A percentile compares a stretch with the other conserved stretches of the same genome.
Conservation (phyloP, 2,329 filamentous ascomycete genomes). For the Penicillium sp. region DNA sequence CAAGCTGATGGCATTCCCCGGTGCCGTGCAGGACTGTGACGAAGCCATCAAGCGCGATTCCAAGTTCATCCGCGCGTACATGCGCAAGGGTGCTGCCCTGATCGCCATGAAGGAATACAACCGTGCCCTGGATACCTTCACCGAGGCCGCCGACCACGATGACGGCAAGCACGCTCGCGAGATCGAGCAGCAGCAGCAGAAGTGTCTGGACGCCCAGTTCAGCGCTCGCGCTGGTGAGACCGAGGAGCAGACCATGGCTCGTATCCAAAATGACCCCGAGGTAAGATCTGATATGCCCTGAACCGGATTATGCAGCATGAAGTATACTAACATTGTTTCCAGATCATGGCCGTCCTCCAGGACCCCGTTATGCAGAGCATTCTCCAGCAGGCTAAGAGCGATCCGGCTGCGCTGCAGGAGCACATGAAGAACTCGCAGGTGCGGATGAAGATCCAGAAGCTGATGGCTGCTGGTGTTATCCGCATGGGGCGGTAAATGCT, state of each 20-base stretch:
- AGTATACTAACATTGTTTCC: constrained; percentile 28
- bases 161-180: constrained; percentile 79
- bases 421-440: constrained; percentile 94
- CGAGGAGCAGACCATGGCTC: constrained; percentile 90
- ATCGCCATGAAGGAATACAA: constrained; percentile 98
- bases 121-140: constrained; percentile 86
- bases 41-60: constrained; percentile 85
- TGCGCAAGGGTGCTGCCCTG: constrained; percentile 92
- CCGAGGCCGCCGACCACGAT: constrained; percentile 76
- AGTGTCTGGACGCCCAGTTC: constrained; percentile 88
- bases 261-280: constrained; percentile 86
- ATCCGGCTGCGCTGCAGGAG: constrained; percentile 88
- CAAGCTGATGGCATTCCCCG: constrained; percentile 94
- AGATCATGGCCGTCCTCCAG: constrained; percentile 86
- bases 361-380: constrained; percentile 98
- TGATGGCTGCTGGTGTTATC: constrained; percentile 90
- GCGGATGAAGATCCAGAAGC: constrained; percentile 85
- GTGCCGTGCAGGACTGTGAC: constrained; percentile 89
- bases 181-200: constrained; percentile 91
- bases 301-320: not conserved
- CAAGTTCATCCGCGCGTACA: constrained; percentile 91
- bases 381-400: constrained; percentile 90
- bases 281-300: constrained; percentile 50
- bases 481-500: constrained; percentile 60
- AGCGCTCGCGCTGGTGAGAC: constrained; percentile 87